These are phyloP conservation scores for Xerocomellus amylosporus DNA, from an alignment of 768 basidiomycete genomes.

Conservation along the genomic window DNA sequence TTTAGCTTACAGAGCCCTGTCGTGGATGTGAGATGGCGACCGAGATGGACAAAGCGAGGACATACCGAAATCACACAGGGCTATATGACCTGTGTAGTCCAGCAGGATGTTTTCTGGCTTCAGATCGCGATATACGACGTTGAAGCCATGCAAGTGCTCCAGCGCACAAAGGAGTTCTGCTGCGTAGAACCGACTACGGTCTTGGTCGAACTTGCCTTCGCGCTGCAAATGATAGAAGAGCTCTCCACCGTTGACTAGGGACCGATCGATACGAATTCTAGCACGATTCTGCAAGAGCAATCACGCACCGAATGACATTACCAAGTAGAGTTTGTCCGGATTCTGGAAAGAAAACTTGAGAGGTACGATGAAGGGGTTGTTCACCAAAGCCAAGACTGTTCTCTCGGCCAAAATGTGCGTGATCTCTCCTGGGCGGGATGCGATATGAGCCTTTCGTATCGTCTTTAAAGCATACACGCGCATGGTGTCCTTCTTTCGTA, in stretches of 20 bases:
- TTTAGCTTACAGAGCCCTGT: conserved; percentile 88
- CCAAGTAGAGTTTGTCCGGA: conserved; percentile 94
- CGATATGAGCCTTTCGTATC: conserved; percentile 97
- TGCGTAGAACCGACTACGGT: conserved; percentile 93
- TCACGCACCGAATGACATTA: conserved; percentile 87
- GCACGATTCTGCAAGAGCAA: not conserved
- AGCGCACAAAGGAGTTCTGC: conserved; percentile 94
- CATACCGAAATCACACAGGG: conserved; percentile 91
- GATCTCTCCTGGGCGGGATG: conserved; percentile 93
- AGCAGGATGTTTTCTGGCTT: conserved; percentile 98
- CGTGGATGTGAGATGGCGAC: not conserved
- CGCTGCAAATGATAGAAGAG: conserved; percentile 96
- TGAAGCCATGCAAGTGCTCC: conserved; percentile 95
- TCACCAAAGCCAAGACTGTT: conserved; percentile 94
- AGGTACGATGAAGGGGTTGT: conserved; percentile 98
- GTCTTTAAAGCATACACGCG: conserved; percentile 98
- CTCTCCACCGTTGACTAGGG: conserved; percentile 90
- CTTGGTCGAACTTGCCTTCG: conserved; percentile 94
- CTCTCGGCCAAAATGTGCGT: conserved; percentile 97
- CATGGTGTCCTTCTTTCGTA: conserved; percentile 96
- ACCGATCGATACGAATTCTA: not conserved
- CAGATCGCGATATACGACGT: conserved; percentile 96
- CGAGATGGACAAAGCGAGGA: not conserved
- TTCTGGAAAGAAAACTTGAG: conserved; percentile 99
- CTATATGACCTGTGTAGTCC: conserved; percentile 97